phyloP scores from a whole-genome alignment of 495 filamentous ascomycete genomes.

The Talaromyces ruber region DNA sequence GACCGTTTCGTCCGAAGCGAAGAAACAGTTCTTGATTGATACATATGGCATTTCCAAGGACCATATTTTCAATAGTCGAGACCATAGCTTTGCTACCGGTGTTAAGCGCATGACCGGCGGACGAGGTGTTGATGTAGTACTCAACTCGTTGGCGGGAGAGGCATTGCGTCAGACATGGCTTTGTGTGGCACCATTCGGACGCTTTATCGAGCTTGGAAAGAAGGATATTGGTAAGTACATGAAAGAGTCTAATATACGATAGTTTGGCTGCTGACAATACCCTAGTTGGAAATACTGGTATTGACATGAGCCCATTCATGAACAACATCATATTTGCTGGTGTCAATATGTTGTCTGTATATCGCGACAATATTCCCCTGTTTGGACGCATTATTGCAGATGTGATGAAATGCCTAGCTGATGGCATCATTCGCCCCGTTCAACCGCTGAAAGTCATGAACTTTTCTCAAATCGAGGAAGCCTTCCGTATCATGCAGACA shows the following conservation, averaged over 20 bases:
- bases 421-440: not conserved
- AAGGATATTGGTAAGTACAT: conserved; percentile 14
- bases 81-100: conserved; percentile 34
- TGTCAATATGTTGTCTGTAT: not conserved
- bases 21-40: conserved; percentile 25
- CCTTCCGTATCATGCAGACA: conserved; percentile 24
- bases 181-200: conserved; percentile 40
- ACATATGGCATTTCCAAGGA: conserved; percentile 27
- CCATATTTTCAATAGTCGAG: conserved; percentile 41
- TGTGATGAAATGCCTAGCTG: not conserved
- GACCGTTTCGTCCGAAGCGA: conserved; percentile 35
- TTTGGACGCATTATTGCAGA: not conserved
- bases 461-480: conserved; percentile 7
- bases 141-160: conserved; percentile 42
- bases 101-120: conserved; percentile 41
- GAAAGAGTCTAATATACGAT: not conserved
- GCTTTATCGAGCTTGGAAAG: conserved; percentile 38
- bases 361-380: not conserved
- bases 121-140: conserved; percentile 46
- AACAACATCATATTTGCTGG: not conserved
- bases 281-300: not conserved
- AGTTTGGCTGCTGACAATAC: not conserved
- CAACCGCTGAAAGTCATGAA: not conserved
- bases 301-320: not conserved
- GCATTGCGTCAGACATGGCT: conserved; percentile 31